phyloP scores from a whole-genome alignment of 2,329 filamentous ascomycete genomes.

The Paraphaeosphaeria minitans region DNA sequence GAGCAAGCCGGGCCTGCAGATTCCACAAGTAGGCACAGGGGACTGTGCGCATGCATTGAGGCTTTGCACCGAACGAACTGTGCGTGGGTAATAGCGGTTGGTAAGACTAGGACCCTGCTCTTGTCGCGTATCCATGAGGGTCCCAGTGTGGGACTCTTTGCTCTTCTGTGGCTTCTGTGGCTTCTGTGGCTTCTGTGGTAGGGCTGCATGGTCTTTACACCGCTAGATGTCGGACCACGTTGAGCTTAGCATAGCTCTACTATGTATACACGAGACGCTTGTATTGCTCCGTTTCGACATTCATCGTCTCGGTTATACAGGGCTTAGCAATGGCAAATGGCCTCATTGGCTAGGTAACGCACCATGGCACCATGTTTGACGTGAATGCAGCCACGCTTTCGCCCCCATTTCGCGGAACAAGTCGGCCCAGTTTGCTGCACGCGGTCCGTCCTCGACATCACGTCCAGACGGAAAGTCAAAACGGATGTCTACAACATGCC shows the following conservation, averaged over 20 bases:
- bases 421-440: neutral
- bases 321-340: constrained; percentile 11
- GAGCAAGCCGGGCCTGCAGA: constrained; percentile 20
- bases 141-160: constrained; percentile 23
- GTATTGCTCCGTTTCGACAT: constrained; percentile 29
- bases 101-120: constrained; percentile 22
- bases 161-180: no score
- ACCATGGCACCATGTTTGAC: neutral
- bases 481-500: neutral
- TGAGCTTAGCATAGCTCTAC: constrained; percentile 17
- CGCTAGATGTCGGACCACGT: constrained; percentile 27
- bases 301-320: constrained; percentile 20
- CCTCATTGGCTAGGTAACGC: no score
- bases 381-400: neutral
- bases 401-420: constrained; percentile 6
- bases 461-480: neutral
- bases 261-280: constrained; percentile 34
- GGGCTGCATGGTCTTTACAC: constrained; percentile 37
- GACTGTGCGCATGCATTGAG: constrained; percentile 29
- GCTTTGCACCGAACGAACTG: constrained; percentile 28
- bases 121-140: constrained; percentile 23
- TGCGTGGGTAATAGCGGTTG: constrained; percentile 24
- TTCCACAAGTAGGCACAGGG: constrained; percentile 20
- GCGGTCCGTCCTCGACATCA: neutral
- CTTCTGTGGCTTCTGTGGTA: constrained; percentile 23